Evolutionary conservation across 23 red algal species (phyloP).

Genomic region (Gracilaria gracilis): DNA sequence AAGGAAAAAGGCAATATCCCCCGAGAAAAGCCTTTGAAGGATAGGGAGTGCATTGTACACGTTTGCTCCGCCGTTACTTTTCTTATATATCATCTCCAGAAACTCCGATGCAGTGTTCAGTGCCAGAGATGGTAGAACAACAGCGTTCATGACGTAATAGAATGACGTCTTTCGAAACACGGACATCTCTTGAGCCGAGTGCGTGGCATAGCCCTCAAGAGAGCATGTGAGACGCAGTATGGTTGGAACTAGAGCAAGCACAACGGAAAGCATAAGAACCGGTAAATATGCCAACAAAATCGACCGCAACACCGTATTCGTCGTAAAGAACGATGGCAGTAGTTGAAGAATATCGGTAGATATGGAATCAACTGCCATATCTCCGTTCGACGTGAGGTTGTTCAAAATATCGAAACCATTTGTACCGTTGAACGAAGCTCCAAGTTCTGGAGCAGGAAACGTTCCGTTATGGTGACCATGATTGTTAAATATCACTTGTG

Average conservation of each 20-base stretch:
- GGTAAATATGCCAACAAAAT: slow-evolving; percentile 90
- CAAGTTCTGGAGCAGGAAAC: slow-evolving; percentile 37
- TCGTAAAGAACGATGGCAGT: slow-evolving; percentile 74
- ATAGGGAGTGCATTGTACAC: slow-evolving; percentile 84
- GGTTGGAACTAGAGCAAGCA: slow-evolving; percentile 83
- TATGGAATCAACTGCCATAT: slow-evolving; percentile 51
- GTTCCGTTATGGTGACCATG: slow-evolving; percentile 45
- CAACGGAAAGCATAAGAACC: slow-evolving; percentile 79
- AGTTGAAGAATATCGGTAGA: slow-evolving; percentile 56
- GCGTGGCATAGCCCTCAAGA: slow-evolving; percentile 83
- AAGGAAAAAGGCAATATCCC: slow-evolving; percentile 95
- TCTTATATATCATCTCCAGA: slow-evolving; percentile 74
- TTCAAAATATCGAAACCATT: slow-evolving; percentile 45
- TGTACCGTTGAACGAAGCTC: slow-evolving; percentile 42
- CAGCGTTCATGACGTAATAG: slow-evolving; percentile 94
- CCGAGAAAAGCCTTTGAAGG: slow-evolving; percentile 88
- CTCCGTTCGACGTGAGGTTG: slow-evolving; percentile 41
- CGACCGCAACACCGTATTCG: slow-evolving; percentile 65
- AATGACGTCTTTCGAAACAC: slow-evolving; percentile 95
- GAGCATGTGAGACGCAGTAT: slow-evolving; percentile 73
- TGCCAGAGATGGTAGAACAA: slow-evolving; percentile 93
- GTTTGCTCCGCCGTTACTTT: slow-evolving; percentile 65
- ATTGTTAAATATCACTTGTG: slow-evolving; percentile 49
- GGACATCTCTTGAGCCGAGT: slow-evolving; percentile 89
- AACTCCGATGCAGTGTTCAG: slow-evolving; percentile 95